These are phyloP conservation scores for Cardiospermum halicacabum DNA, from an alignment of 345 rosid species.

Conservation along the genomic window DNA sequence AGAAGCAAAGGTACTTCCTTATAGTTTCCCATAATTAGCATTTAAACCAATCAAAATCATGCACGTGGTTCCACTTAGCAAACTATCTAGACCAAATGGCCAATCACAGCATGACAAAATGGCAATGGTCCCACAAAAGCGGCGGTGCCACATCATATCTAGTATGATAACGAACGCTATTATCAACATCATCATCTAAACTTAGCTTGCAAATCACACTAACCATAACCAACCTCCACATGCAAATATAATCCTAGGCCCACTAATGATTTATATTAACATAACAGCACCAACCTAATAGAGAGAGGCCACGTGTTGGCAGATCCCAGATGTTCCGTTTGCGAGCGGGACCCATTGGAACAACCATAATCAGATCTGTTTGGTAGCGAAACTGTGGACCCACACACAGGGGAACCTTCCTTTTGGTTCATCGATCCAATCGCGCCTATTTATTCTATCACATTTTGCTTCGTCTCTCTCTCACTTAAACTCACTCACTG, in stretches of 20 bases:
- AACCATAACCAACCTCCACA: background rate
- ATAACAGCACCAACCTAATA: background rate
- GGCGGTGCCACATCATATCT: background rate
- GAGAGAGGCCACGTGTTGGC: conserved; percentile 4
- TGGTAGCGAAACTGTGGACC: conserved; percentile 1
- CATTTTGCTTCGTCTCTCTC: background rate
- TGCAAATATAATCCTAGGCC: background rate
- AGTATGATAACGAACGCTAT: background rate
- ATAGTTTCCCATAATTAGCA: background rate
- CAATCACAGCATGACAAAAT: conserved; percentile 7
- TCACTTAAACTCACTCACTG: background rate
- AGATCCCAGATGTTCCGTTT: background rate
- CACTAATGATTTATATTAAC: background rate
- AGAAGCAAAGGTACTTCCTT: background rate
- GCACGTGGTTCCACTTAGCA: background rate
- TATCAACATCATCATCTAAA: background rate
- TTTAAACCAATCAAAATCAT: background rate
- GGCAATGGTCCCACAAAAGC: background rate
- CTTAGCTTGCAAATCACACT: conserved; percentile 8
- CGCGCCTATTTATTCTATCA: conserved; percentile 11
- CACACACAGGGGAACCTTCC: background rate
- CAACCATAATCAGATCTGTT: conserved; percentile 11
- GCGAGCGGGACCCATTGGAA: background rate
- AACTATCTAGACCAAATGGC: background rate
- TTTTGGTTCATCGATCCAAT: background rate